Evolutionary conservation across 352 stramenopile species (phyloP).

Genomic region (Globisporangium camurandrum): DNA sequence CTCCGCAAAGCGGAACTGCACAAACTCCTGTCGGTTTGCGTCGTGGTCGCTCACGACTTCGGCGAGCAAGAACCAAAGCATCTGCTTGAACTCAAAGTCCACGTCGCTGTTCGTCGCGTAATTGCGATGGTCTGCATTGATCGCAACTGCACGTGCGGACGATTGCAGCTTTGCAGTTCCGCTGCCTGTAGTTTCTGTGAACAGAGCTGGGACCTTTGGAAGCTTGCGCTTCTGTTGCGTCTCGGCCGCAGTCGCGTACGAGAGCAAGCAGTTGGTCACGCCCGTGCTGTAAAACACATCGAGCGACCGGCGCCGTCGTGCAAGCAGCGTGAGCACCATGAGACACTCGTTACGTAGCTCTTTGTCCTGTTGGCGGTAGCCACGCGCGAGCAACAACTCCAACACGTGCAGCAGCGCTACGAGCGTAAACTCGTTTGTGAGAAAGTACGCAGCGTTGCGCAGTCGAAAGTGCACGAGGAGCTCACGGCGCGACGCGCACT

Average conservation of each 20-base stretch:
- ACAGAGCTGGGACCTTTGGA: conserved; percentile 2
- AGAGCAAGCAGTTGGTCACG: conserved; percentile 48
- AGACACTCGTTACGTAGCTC: conserved; percentile 71
- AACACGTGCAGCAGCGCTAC: conserved; percentile 48
- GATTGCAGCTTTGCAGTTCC: too few species aligned
- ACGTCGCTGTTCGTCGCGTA: conserved; percentile 66
- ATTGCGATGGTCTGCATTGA: conserved; percentile 45
- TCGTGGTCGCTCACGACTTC: conserved; percentile 41
- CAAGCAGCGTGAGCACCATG: conserved; percentile 58
- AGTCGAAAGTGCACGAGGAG: conserved; percentile 53
- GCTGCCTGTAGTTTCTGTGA: too few species aligned
- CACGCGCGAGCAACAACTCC: conserved; percentile 43
- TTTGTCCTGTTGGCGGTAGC: conserved; percentile 71
- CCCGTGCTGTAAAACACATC: conserved; percentile 54
- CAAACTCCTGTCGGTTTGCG: conserved; percentile 44
- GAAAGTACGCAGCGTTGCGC: conserved; percentile 53
- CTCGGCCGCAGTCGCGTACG: conserved; percentile 41
- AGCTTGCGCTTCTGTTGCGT: conserved; percentile 8
- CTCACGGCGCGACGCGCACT: conserved; percentile 42
- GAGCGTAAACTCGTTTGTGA: conserved; percentile 52
- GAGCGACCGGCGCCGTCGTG: conserved; percentile 32
- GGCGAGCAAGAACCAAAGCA: conserved; percentile 58
- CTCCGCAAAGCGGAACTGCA: conserved; percentile 67
- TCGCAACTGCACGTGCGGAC: conserved; percentile 14
- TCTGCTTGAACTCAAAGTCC: conserved; percentile 81